Base-by-base conservation (phyloP, 2,329 filamentous ascomycete genomes). In the Venturia carpophila region DNA sequence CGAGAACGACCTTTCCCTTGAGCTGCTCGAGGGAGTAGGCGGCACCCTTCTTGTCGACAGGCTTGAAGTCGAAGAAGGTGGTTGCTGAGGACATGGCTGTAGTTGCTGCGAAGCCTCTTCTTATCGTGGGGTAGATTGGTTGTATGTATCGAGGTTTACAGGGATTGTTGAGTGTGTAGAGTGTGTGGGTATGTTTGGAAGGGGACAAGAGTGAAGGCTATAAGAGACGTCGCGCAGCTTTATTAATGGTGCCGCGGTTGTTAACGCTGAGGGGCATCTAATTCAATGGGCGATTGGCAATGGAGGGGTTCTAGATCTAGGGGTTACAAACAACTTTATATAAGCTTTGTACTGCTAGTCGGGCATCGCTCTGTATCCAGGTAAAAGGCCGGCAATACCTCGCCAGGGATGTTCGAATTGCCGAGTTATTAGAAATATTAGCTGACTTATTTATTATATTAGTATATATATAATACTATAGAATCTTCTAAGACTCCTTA, bases 1-100 rank as follows among this genome's bases (percentile, higher is more conserved):
- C 83, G 67, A 99, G 88, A 71, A 97, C 86, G 70, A 97, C 93
- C 79, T 97, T 97, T 83, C 89, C 90, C 76, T 90, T 86, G 79
- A 91, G 90, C 67, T 87, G 78, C 70, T 80, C 74, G 69, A 97
- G 83, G 67, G 86, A 80, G 74, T 88, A 88, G 70, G 89, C 83
- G 65, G 84, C 74, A 76, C 91, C 92, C 75, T 87, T 88, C 75
- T 92, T 92, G 78, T 93, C 87, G 70, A 89, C 84, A 69, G 90
- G 87, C 80, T 87, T 90, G 79, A 95, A 95, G 75, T 92, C 88
- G 82, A 88, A 94, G 76, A 96, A 91, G 65, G 75, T 80, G 24
- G 87, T 87, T 70, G 86, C 87, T 65, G 87, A 87, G 37, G 87
- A 79, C 87, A 90, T 90, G 69, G 71, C 79, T 39, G 49, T 64